Percentiles rank a stretch among this genome's conserved stretches.
phyloP scores from a whole-genome alignment of 1,284 basidiomycete species.

The Tilletia indica region DNA sequence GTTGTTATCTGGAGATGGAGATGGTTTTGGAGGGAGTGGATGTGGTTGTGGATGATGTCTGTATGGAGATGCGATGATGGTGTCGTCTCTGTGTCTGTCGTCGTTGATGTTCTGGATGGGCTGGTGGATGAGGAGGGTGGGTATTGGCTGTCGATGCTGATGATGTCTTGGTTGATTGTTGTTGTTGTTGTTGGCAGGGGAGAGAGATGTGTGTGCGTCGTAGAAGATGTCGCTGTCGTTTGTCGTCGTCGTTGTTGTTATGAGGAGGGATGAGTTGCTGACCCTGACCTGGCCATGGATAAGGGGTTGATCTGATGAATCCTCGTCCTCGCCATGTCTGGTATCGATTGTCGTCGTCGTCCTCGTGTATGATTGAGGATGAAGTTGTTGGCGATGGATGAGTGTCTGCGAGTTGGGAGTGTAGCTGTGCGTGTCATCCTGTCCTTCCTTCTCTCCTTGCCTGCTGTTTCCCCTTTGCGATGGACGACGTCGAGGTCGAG shows the following conservation, averaged over 20 bases:
- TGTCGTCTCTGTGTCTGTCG: background rate
- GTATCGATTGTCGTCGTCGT: background rate
- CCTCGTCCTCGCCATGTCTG: background rate
- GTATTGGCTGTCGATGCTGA: background rate
- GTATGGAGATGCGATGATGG: background rate
- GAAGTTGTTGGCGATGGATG: too few species aligned
- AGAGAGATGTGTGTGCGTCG: background rate
- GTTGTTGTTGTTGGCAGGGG: background rate
- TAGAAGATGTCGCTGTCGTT: background rate
- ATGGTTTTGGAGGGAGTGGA: background rate
- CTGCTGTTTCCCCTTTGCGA: too few species aligned
- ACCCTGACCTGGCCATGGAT: constrained; percentile 3
- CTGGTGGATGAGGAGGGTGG: background rate
- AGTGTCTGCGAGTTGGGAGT: too few species aligned
- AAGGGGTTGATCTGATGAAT: background rate
- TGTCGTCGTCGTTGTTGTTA: background rate
- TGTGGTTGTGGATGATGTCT: background rate
- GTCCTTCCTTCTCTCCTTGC: too few species aligned
- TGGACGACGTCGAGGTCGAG: too few species aligned
- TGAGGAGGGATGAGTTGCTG: background rate
- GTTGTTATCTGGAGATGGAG: background rate
- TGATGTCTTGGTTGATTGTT: background rate
- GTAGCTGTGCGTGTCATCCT: too few species aligned
- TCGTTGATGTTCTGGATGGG: background rate
- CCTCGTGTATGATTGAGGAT: too few species aligned